Evolutionary conservation across 768 basidiomycete species (phyloP), one percentile per base, ranked within the genome.

Genomic region (Russula griseocarnosa): DNA sequence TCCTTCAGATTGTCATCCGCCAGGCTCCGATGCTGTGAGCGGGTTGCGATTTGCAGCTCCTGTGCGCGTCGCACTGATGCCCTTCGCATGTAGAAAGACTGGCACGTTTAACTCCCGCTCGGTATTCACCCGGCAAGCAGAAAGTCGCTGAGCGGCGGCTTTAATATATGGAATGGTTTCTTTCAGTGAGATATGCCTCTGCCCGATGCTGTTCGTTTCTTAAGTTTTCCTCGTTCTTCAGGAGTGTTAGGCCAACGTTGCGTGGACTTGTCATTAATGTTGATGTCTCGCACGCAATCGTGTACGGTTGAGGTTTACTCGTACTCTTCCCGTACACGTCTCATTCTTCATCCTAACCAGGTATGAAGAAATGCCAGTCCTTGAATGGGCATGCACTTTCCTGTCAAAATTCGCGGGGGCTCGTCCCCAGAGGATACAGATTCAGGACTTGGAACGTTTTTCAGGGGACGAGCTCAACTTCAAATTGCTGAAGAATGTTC

Each of bases 81-180:
- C 26, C 47, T 13, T 38, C 1, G 38, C 18, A 46, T 18, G 13
- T 32, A 57, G 64, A 16, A 59, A 57, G 42, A 60, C 65, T 22
- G 30, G 13, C 50, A 65, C 66, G 22, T 67, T 47, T 55, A 67
- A 67, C 26, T 24, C 16, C 22, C 66, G 66, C 16, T 67, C 66
- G 5, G 63, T 67, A 18, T 67, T 67, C 51, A 66, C 66, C 13
- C 62, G 9, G 30, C 54, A 5, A 60, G 34, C 52, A 60, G 20
- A 32, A 60, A 60, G 14, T 42, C 57, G 14, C 13, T 67, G 34
- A 60, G 64, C 28, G 63, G 63, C 18, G 66, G 66, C 11, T 67
- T 67, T 52, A 60, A 67, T n/a, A 55, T 67, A 13, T 67, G 66
- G 66, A 66, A 65, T 5, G 66, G 66, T 18, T 67, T 56, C 46